Base-by-base conservation (phyloP, 2,329 filamentous ascomycete genomes). In the Aspergillus cejpii region DNA sequence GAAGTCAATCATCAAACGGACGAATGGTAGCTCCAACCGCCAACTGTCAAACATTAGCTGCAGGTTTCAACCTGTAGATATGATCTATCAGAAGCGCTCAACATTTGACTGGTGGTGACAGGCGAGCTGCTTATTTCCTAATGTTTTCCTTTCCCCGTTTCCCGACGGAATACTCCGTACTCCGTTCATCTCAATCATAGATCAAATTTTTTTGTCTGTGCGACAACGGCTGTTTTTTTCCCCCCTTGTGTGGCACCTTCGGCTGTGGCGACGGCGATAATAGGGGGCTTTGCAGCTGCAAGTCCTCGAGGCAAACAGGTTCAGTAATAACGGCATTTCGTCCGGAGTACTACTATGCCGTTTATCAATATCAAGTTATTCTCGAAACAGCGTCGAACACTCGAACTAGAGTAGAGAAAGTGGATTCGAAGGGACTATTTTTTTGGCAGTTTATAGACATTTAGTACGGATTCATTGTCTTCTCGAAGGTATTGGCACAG, bases 211-310 rank as follows among this genome's bases (percentile, higher is more conserved):
- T 36, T 26, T 24, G 58, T 58, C 59, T 57, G 57, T 61, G 58
- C 57, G 49, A 56, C 47, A 58, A 60, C 56, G 54, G 54, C 55
- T 54, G 57, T 48, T 46, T 45, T 10, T 20, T 29, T 34, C 17
- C 15, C 17, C 17, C 31, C 17, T 43, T 45, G 38, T 45, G 42
- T 36, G 38, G 42, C 40, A 39, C 43, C 28, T 4, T 31, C 40
- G 29, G 39, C 40, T 38, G 41, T 40, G 45, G 37, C 41, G 28
- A 47, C 27, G 33, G 20, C 41, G 28, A 29, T 37, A 37, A 21
- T 39, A 39, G 23, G 24, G 15, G 23, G 39, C 43, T n/a, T n/a
- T 24, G 23, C 14, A 31, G n/a, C 28, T 31, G 28, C 28, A 31
- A 39, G 27, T 23, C 37, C 33, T 42, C 20, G 39, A 41, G 39